Conservation (phyloP, 345 rosid genomes). For the Eucalyptus cladocalyx region DNA sequence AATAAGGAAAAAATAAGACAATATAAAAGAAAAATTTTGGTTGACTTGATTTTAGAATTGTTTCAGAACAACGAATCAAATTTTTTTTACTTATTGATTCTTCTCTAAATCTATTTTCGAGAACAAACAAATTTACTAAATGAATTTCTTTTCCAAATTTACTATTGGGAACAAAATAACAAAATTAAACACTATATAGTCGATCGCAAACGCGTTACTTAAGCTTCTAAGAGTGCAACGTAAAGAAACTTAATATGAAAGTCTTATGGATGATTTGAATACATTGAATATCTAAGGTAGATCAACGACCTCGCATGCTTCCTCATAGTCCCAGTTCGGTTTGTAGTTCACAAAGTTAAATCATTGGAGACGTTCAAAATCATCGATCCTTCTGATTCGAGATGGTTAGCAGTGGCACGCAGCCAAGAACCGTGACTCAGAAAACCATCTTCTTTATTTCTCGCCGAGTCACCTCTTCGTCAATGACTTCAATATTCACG, state of each 20-base stretch:
- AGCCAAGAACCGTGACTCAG: background rate
- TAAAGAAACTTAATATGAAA: background rate
- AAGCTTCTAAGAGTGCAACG: background rate
- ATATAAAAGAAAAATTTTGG: no score
- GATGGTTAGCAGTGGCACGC: background rate
- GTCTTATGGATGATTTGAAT: background rate
- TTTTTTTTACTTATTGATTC: no score
- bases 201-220: fast-evolving
- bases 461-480: background rate
- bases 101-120: fast-evolving
- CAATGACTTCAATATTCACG: background rate
- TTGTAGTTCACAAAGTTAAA: background rate
- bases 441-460: background rate
- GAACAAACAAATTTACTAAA: no score
- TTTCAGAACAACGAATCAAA: fast-evolving
- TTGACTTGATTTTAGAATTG: no score
- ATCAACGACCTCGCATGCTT: background rate
- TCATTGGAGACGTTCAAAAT: background rate
- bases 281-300: background rate
- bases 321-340: background rate
- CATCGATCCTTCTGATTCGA: background rate
- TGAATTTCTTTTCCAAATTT: fast-evolving
- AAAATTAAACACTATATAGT: no score
- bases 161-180: fast-evolving
- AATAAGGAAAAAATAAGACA: no score